phyloP scores from a whole-genome alignment of 169 alveolate genomes.

The Fabrea salina region DNA sequence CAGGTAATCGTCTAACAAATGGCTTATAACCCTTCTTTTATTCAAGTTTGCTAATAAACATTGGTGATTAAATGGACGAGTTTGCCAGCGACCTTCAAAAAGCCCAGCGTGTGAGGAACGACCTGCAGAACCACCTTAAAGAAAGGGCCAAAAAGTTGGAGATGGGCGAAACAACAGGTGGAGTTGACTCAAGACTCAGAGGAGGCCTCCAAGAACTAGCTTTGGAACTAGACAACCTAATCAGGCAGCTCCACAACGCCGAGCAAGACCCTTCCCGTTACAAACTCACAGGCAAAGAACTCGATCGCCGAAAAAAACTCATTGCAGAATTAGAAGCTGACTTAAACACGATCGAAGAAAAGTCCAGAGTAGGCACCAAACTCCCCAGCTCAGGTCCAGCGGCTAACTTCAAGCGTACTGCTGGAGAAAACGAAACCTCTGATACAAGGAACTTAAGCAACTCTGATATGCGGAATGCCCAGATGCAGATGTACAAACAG shows the following conservation, averaged over 20 bases:
- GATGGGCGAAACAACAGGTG: background rate
- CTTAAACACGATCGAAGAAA: background rate
- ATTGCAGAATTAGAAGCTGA: background rate
- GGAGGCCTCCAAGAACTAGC: slow-evolving; percentile 26
- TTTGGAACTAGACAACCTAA: background rate
- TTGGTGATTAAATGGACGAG: background rate
- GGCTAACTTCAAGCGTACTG: slow-evolving; percentile 10
- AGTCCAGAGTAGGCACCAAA: background rate
- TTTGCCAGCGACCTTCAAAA: background rate
- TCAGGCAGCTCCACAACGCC: background rate
- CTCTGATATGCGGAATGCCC: background rate
- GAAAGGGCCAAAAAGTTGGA: background rate
- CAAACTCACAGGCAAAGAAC: background rate
- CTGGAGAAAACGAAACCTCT: background rate
- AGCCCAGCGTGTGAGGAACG: background rate
- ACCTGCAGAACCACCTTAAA: background rate
- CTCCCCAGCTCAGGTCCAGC: background rate
- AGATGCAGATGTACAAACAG: background rate
- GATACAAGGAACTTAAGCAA: slow-evolving; percentile 23
- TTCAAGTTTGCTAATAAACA: background rate
- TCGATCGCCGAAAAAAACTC: background rate
- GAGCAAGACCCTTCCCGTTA: background rate
- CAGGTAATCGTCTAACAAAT: slow-evolving; percentile 22
- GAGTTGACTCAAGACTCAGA: slow-evolving; percentile 23
- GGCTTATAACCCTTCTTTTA: too few relatives aligned